These are phyloP conservation scores for Saccharomycopsis amapae DNA, from an alignment of 805 yeast genomes.

Conservation along the genomic window DNA sequence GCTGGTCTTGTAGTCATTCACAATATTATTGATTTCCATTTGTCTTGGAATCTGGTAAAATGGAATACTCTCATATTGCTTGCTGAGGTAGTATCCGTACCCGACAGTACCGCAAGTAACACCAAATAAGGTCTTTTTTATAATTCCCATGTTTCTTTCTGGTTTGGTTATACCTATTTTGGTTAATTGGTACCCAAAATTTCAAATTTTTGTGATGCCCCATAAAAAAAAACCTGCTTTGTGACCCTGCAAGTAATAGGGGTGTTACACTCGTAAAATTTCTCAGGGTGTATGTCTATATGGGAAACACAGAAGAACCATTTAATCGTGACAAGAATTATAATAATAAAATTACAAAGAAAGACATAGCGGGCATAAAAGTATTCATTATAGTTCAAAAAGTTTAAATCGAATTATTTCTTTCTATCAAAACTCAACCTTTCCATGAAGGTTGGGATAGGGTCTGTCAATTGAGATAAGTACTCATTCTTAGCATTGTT, in stretches of 20 bases:
- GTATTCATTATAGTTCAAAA: no score
- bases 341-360: no score
- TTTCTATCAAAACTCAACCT: constrained; percentile 9
- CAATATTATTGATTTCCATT: constrained; percentile 16
- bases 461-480: constrained; percentile 16
- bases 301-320: no score
- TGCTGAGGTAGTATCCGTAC: constrained; percentile 20
- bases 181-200: no score
- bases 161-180: not conserved
- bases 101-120: constrained; percentile 7
- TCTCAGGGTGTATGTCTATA: no score
- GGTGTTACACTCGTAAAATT: no score
- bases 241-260: no score
- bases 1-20: constrained; percentile 4
- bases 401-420: no score
- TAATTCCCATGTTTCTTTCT: constrained; percentile 9
- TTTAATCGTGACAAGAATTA: no score
- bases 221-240: no score
- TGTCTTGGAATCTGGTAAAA: constrained; percentile 17
- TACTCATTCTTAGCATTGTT: constrained; percentile 21
- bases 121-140: constrained; percentile 11
- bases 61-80: constrained; percentile 19
- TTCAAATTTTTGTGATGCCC: not conserved
- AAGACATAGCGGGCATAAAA: no score
- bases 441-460: constrained; percentile 20